Percentiles rank a stretch among this genome's conserved stretches.
phyloP scores from a whole-genome alignment of 2,329 filamentous ascomycete species.

The Akanthomyces lecanii region DNA sequence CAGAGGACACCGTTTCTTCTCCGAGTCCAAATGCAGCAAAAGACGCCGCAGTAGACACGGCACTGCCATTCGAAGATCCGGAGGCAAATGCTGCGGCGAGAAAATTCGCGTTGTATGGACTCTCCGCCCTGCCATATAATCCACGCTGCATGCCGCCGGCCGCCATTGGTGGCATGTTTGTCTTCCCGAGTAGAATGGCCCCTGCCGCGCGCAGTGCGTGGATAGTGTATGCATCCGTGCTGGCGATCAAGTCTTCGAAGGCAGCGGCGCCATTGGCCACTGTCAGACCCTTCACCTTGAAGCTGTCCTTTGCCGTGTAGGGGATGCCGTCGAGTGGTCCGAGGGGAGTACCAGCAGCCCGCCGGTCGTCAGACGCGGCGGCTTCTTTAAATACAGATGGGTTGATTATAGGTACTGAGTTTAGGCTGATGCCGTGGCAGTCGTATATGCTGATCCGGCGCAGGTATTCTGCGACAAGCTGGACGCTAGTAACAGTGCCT shows the following conservation, averaged over 20 bases:
- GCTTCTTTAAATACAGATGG: slow-evolving; percentile 26
- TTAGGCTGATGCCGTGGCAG: slow-evolving; percentile 23
- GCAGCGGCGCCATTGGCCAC: slow-evolving; percentile 52
- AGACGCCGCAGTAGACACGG: slow-evolving; percentile 43
- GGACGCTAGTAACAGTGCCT: slow-evolving; percentile 23
- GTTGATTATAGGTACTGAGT: slow-evolving; percentile 28
- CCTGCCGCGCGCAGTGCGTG: slow-evolving; percentile 44
- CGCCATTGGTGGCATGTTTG: slow-evolving; percentile 41
- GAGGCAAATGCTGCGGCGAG: slow-evolving; percentile 51
- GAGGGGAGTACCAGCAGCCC: slow-evolving; percentile 19
- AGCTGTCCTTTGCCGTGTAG: slow-evolving; percentile 55
- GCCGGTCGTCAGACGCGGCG: slow-evolving; percentile 26
- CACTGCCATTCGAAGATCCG: slow-evolving; percentile 53
- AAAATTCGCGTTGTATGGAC: slow-evolving; percentile 49
- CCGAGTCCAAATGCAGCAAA: slow-evolving; percentile 50
- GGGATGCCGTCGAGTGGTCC: slow-evolving; percentile 50
- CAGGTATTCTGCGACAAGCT: slow-evolving; percentile 27
- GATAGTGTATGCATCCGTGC: slow-evolving; percentile 49
- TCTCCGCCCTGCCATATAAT: slow-evolving; percentile 50
- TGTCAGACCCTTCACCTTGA: slow-evolving; percentile 49
- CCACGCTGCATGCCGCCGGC: slow-evolving; percentile 53
- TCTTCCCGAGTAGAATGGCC: slow-evolving; percentile 39
- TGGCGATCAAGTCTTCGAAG: slow-evolving; percentile 45
- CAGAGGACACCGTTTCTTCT: slow-evolving; percentile 51
- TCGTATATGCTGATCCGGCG: slow-evolving; percentile 27